Conservation (phyloP, 495 filamentous ascomycete species). For the Podospora tetraspora region DNA sequence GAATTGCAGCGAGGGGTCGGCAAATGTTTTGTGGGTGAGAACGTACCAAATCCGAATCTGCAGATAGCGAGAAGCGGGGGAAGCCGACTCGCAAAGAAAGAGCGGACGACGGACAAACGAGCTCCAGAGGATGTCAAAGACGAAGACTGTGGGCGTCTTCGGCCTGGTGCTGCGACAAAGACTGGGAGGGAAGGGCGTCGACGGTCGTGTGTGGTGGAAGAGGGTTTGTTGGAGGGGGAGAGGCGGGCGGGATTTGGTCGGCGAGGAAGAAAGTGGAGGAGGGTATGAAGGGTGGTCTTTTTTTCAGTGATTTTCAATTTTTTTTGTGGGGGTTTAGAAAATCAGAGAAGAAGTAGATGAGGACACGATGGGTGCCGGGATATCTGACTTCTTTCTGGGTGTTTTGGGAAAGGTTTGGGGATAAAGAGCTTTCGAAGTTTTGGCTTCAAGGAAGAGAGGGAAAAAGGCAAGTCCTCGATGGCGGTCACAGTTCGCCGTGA, state of each 20-base stretch:
- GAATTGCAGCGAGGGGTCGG: not conserved
- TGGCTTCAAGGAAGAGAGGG: slow-evolving; percentile 23
- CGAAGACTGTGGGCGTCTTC: slow-evolving; percentile 8
- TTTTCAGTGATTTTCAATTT: slow-evolving; percentile 45
- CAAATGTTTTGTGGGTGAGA: slow-evolving; percentile 2
- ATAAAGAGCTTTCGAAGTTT: slow-evolving; percentile 29
- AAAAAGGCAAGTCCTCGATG: slow-evolving; percentile 23
- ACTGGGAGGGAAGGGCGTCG: slow-evolving; percentile 15
- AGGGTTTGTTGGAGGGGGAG: slow-evolving; percentile 13
- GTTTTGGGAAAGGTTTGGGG: slow-evolving; percentile 25
- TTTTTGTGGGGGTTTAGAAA: slow-evolving; percentile 43
- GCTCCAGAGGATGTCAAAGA: slow-evolving; percentile 9
- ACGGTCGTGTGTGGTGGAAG: slow-evolving; percentile 16
- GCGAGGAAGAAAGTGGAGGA: slow-evolving; percentile 21
- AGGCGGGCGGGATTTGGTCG: slow-evolving; percentile 18
- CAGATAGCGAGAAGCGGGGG: slow-evolving; percentile 5
- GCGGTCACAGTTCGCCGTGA: slow-evolving; percentile 10
- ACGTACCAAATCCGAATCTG: slow-evolving; percentile 21
- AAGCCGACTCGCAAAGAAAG: slow-evolving; percentile 21
- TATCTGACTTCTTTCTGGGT: slow-evolving; percentile 33
- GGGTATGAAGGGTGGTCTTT: slow-evolving; percentile 19
- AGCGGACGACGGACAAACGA: slow-evolving; percentile 31
- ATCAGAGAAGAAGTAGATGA: slow-evolving; percentile 31
- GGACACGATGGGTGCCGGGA: slow-evolving; percentile 29
- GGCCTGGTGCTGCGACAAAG: slow-evolving; percentile 18